Percentiles rank a stretch among this genome's conserved stretches.
Conservation (phyloP, 345 rosid species). For the Ceriops decandra region DNA sequence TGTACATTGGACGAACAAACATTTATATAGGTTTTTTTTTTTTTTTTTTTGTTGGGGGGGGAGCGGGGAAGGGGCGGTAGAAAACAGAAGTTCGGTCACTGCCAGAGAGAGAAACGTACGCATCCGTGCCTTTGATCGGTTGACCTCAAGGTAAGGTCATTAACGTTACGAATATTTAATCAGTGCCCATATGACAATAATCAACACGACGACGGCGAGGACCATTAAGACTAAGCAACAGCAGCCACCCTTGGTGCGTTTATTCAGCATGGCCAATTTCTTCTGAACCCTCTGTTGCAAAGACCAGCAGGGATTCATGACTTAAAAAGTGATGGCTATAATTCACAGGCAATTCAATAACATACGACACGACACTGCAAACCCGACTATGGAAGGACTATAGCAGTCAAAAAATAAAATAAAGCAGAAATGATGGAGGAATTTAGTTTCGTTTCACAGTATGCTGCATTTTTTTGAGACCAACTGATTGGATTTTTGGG, state of each 20-base stretch:
- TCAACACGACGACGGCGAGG: background rate
- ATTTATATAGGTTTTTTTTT: too few species aligned
- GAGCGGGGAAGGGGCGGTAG: too few species aligned
- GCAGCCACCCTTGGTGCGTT: background rate
- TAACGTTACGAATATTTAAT: background rate
- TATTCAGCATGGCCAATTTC: constrained; percentile 2
- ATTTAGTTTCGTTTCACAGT: too few species aligned
- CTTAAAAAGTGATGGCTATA: too few species aligned
- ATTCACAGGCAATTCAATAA: background rate
- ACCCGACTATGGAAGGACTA: too few species aligned
- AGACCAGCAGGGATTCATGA: background rate
- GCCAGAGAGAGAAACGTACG: too few species aligned
- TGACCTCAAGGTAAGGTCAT: background rate
- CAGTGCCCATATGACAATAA: background rate
- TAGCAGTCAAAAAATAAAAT: background rate
- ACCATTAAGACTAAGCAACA: background rate
- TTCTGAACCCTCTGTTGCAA: background rate
- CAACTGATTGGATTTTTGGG: background rate
- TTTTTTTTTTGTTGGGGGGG: too few species aligned
- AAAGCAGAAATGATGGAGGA: background rate
- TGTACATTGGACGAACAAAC: too few species aligned
- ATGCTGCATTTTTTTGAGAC: too few species aligned
- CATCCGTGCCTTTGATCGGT: too few species aligned
- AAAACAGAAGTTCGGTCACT: too few species aligned
- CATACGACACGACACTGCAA: too few species aligned